Percentiles rank a stretch among this genome's conserved stretches.
These are phyloP conservation scores for Phialocephala subalpina DNA, from an alignment of 2,329 filamentous ascomycete species.

Conservation along the genomic window DNA sequence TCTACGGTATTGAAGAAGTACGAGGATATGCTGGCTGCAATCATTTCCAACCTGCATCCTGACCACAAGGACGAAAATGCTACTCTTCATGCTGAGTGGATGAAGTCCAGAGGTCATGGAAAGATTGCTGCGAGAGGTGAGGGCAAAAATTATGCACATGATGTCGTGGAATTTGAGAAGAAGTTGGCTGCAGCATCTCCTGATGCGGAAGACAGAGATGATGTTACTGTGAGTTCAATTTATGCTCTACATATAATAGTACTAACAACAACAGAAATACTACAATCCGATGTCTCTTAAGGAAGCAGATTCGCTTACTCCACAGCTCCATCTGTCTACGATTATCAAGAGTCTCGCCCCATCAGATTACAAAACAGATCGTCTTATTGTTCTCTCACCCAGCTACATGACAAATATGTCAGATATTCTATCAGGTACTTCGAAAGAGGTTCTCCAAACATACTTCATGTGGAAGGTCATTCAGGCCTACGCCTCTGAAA, in stretches of 20 bases:
- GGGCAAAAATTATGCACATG: constrained; percentile 39
- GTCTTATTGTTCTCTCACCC: constrained; percentile 66
- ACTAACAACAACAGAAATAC: constrained; percentile 55
- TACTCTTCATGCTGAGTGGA: constrained; percentile 26
- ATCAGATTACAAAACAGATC: constrained; percentile 55
- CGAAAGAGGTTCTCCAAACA: constrained; percentile 63
- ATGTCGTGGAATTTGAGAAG: constrained; percentile 66
- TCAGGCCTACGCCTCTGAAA: constrained; percentile 56
- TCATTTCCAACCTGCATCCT: constrained; percentile 38
- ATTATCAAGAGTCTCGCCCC: constrained; percentile 62
- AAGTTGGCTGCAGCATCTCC: constrained; percentile 67
- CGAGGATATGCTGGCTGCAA: constrained; percentile 48
- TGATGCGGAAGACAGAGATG: constrained; percentile 63
- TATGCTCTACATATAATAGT: neutral
- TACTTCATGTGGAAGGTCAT: constrained; percentile 73
- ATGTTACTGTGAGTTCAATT: constrained; percentile 58
- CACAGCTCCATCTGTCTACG: constrained; percentile 61
- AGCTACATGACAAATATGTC: constrained; percentile 67
- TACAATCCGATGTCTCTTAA: constrained; percentile 70
- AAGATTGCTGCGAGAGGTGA: constrained; percentile 28
- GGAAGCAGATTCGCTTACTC: constrained; percentile 62
- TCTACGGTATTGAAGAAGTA: constrained; percentile 61
- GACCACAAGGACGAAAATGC: constrained; percentile 28
- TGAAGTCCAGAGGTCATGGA: constrained; percentile 16
- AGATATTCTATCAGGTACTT: constrained; percentile 59